Conservation (phyloP, 179 eudicot genomes). For the Silene noctiflora region DNA sequence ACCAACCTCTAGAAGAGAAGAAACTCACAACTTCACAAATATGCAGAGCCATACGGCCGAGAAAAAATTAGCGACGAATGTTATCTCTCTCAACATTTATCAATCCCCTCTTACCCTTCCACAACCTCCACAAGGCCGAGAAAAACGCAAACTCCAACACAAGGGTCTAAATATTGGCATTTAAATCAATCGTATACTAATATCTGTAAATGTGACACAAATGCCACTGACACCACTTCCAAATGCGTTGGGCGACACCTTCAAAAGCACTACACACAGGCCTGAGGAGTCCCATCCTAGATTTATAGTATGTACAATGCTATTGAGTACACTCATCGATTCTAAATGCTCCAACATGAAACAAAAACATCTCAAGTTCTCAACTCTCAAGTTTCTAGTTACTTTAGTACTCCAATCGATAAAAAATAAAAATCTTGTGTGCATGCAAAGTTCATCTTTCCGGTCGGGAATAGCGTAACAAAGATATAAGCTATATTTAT, state of each 20-base stretch:
- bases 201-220: no score
- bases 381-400: no score
- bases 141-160: no score
- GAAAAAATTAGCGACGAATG: not conserved
- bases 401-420: not conserved
- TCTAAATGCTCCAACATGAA: not conserved
- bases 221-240: no score
- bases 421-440: not conserved
- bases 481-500: not conserved
- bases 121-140: not conserved
- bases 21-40: not conserved
- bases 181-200: no score
- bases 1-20: not conserved
- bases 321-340: not conserved
- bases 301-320: not conserved
- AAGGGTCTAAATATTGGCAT: no score
- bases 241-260: no score
- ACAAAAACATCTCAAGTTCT: not conserved
- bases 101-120: not conserved
- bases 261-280: no score
- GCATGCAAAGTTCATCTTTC: not conserved
- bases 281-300: no score
- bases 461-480: not conserved
- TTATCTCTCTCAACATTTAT: not conserved
- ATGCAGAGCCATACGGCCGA: not conserved